Evolutionary conservation across 805 yeast species (phyloP), one percentile per base, ranked within the genome.

Genomic region (Starmera caribaea): DNA sequence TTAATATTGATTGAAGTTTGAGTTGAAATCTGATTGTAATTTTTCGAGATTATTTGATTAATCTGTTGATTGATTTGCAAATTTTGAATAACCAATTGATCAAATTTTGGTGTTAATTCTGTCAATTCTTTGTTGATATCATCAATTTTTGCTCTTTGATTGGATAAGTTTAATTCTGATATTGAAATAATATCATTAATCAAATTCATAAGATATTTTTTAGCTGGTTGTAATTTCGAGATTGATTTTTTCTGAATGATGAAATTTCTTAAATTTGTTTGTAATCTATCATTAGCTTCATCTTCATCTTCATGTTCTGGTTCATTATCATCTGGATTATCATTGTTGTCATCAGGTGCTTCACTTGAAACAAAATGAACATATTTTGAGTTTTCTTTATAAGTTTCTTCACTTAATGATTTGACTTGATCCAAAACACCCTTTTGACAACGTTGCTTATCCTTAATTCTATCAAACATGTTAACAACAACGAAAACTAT

Each of bases 401-500:
- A 80, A 1, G 97, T 86, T 47, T 86, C 95, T 1, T 97, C 98
- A 0, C 96, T 82, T 40, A 94, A 63, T 15, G 68, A 76, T 49
- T 83, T 78, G 8, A 92, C 87, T 58, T 92, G 99, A 41, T 82
- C 86, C 58, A 90, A 62, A 34, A 92, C 87, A 42, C 81, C 71
- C 31, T 69, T 64, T 54, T 71, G 76, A 62, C 99, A 92, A 46
- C 85, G 76, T 37, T 79, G 74, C 56, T 87, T 84, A 57, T 90
- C 86, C 43, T 67, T 70, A 46, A 92, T 90, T 49, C 74, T 79
- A 62, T 94, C 98, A 59, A 87, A 92, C 54, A 83, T 75, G 63
- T 92, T 94, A 32, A 90, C 94, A 16, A 92, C 97, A 57, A 92
- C 88, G 56, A 94, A 92, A 39, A 92, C 85, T 47, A 89, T 74